Conservation (phyloP, 2,329 filamentous ascomycete species). For the Diaporthe vaccinii region DNA sequence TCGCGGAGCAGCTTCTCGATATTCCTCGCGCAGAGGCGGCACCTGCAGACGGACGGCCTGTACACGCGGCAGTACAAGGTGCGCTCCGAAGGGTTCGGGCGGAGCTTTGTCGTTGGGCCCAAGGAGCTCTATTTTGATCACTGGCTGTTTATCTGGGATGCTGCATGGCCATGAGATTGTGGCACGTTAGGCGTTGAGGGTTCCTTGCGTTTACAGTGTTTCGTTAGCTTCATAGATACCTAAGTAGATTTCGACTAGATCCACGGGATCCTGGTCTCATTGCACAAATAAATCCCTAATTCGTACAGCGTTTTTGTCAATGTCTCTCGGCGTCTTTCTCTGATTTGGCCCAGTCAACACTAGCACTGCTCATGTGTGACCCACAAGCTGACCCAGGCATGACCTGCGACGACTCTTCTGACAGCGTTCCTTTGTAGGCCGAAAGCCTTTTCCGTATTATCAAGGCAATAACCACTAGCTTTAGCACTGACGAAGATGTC, state of each 20-base stretch:
- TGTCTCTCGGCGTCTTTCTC: not conserved
- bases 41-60: conserved; percentile 55
- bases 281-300: not conserved
- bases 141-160: conserved; percentile 64
- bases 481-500: not conserved
- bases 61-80: conserved; percentile 59
- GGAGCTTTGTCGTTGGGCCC: conserved; percentile 58
- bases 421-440: not conserved
- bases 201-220: not conserved
- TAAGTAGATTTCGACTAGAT: not conserved
- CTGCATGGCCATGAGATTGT: conserved; percentile 55
- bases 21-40: conserved; percentile 60
- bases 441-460: not conserved
- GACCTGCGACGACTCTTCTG: not conserved
- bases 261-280: not conserved
- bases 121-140: conserved; percentile 62
- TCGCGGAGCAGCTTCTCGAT: conserved; percentile 64
- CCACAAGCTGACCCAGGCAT: not conserved
- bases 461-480: not conserved
- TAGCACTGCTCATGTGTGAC: not conserved
- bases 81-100: conserved; percentile 56
- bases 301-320: too few relatives aligned
- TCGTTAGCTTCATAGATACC: not conserved
- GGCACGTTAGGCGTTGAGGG: not conserved
- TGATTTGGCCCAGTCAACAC: not conserved